phyloP scores from a whole-genome alignment of 306 rosid genomes.

The Cotoneaster glaucophyllus region DNA sequence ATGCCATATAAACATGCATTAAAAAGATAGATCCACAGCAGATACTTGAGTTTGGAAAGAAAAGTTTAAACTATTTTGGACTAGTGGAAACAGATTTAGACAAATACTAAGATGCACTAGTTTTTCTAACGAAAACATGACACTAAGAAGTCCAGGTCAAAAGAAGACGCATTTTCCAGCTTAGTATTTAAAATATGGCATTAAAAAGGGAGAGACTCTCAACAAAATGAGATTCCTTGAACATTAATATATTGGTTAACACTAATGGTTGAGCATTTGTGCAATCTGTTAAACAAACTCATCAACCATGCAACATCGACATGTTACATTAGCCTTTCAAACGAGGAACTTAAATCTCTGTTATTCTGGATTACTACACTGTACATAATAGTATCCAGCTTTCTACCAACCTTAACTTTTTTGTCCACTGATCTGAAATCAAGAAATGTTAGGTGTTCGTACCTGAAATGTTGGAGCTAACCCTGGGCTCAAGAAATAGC shows the following conservation, averaged over 20 bases:
- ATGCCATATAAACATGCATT: slow-evolving; percentile 88
- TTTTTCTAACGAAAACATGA: background rate
- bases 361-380: background rate
- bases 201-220: background rate
- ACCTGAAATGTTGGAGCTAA: slow-evolving; percentile 98
- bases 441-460: background rate
- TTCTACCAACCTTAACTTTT: background rate
- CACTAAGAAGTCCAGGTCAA: background rate
- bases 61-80: background rate
- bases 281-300: background rate
- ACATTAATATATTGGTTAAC: background rate
- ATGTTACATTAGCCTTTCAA: background rate
- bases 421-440: background rate
- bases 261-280: background rate
- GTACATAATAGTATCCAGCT: background rate
- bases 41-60: slow-evolving; percentile 16
- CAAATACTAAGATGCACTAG: background rate
- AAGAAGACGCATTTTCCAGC: no score
- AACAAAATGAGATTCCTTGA: background rate
- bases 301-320: background rate
- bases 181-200: background rate
- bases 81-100: background rate
- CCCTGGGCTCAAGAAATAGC: slow-evolving; percentile 88
- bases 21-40: background rate
- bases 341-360: no score